Evolutionary conservation across 768 basidiomycete genomes (phyloP).

Genomic region (Mrakia gelida): DNA sequence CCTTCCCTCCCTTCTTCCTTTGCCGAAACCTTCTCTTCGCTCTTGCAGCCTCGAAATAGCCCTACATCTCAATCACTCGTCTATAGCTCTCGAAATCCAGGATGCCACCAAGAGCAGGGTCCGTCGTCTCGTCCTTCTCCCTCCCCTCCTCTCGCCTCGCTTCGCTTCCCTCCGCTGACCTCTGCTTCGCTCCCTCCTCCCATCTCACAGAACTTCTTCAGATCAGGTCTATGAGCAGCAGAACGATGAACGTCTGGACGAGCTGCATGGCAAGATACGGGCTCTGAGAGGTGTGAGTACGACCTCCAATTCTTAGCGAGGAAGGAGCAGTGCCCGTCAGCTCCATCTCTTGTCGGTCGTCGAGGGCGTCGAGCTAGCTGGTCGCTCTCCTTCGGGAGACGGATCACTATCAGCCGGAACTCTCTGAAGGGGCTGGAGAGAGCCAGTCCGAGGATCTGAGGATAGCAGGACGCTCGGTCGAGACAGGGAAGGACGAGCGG

Average conservation of each 20-base stretch:
- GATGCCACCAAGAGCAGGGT: constrained; percentile 32
- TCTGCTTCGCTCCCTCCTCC: neutral
- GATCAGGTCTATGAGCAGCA: constrained; percentile 55
- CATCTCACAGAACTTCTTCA: constrained; percentile 19
- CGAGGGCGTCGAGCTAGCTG: neutral
- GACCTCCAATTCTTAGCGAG: neutral
- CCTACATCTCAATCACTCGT: neutral
- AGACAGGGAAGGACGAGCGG: no score
- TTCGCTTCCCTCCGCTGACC: neutral
- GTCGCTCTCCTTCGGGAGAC: neutral
- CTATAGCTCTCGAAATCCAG: neutral
- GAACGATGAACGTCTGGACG: constrained; percentile 78
- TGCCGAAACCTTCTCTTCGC: no score
- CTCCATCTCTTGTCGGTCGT: neutral
- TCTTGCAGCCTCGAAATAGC: neutral
- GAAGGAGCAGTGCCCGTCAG: neutral
- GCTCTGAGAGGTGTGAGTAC: constrained; percentile 68
- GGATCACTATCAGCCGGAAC: neutral
- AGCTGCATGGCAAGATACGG: constrained; percentile 77
- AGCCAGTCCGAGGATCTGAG: neutral
- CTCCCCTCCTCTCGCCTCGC: neutral
- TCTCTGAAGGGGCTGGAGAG: neutral
- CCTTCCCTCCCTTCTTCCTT: neutral
- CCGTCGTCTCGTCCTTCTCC: neutral
- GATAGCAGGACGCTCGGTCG: neutral